Conservation (phyloP, 352 stramenopile genomes). For the Globisporangium ultimum region DNA sequence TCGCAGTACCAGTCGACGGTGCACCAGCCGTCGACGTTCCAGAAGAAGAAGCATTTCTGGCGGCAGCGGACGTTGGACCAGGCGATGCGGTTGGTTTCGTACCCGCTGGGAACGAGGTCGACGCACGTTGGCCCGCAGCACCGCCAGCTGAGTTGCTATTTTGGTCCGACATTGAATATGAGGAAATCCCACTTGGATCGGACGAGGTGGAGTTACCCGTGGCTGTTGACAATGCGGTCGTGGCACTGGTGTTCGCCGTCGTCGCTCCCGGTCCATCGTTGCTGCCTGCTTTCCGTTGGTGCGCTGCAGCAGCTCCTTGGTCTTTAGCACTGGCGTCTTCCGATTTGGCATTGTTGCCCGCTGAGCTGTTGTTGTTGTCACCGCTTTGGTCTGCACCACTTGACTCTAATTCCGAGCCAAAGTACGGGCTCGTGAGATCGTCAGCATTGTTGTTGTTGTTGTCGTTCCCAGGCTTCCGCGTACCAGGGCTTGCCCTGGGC, state of each 20-base stretch:
- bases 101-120: constrained; percentile 10
- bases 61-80: constrained; percentile 7
- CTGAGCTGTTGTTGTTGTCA: constrained; percentile 20
- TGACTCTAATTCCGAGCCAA: constrained; percentile 55
- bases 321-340: constrained; percentile 23
- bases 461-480: constrained; percentile 9
- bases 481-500: constrained; percentile 41
- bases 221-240: not conserved
- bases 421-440: constrained; percentile 57
- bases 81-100: constrained; percentile 1
- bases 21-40: constrained; percentile 15
- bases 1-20: constrained; percentile 12
- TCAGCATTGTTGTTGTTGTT: constrained; percentile 15
- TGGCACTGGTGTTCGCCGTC: constrained; percentile 12
- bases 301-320: constrained; percentile 17
- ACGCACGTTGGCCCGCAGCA: constrained; percentile 5
- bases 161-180: constrained; percentile 20
- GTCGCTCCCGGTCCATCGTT: constrained; percentile 11
- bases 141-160: constrained; percentile 1
- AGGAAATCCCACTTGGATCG: constrained; percentile 6
- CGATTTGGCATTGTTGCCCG: constrained; percentile 28
- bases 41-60: constrained; percentile 4
- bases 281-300: constrained; percentile 16
- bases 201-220: constrained; percentile 5
- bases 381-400: constrained; percentile 27